These are phyloP conservation scores for Erythrophleum fordii DNA, from an alignment of 306 rosid species.

Conservation along the genomic window DNA sequence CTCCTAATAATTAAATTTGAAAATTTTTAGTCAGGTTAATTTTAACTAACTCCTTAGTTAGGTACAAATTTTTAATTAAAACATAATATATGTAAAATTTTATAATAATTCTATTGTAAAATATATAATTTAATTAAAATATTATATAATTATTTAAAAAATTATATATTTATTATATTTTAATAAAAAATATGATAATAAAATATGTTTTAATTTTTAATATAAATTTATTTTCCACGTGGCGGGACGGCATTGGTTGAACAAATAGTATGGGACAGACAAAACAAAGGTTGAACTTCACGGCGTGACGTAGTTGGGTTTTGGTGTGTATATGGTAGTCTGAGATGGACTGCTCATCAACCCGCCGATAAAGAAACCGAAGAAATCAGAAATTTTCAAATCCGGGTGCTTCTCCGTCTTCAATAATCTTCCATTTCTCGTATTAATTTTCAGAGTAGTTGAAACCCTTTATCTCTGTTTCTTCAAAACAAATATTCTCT, in stretches of 20 bases:
- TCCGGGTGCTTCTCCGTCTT: slow-evolving; percentile 22
- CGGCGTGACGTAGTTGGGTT: slow-evolving; percentile 27
- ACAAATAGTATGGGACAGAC: neutral
- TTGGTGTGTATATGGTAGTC: slow-evolving; percentile 39
- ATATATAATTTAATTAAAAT: no score
- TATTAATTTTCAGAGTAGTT: neutral
- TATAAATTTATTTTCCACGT: neutral
- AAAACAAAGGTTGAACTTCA: neutral
- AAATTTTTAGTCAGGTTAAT: neutral
- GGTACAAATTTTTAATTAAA: no score
- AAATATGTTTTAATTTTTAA: no score
- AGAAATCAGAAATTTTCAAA: slow-evolving; percentile 16
- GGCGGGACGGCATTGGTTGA: neutral
- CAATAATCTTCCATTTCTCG: slow-evolving; percentile 1
- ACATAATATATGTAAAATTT: no score
- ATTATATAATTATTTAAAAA: no score
- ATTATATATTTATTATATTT: no score
- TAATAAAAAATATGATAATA: no score
- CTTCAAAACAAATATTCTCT: slow-evolving; percentile 6
- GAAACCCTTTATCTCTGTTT: slow-evolving; percentile 21
- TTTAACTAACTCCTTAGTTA: no score
- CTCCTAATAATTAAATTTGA: neutral
- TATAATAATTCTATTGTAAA: no score
- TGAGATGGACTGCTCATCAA: slow-evolving; percentile 46
- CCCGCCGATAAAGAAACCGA: slow-evolving; percentile 14